Conservation (phyloP, 306 rosid species). For the Sindora glabra region DNA sequence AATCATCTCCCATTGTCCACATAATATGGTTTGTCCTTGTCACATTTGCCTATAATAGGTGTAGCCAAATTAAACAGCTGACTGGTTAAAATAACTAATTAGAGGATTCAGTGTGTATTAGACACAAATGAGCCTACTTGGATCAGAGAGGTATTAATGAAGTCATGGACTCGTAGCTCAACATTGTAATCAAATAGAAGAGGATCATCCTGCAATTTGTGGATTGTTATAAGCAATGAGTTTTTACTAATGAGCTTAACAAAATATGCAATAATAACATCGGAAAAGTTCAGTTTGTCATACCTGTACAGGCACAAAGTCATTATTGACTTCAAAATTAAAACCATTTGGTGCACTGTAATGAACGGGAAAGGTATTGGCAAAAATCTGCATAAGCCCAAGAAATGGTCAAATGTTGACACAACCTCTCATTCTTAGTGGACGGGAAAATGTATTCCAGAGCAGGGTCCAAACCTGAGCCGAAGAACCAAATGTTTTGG, state of each 20-base stretch:
- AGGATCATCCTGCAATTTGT: conserved; percentile 67
- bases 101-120: background rate
- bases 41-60: conserved; percentile 57
- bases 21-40: conserved; percentile 80
- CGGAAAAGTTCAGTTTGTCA: background rate
- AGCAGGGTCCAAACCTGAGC: conserved; percentile 45
- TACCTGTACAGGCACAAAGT: conserved; percentile 60
- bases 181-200: conserved; percentile 61
- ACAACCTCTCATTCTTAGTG: background rate
- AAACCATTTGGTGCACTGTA: conserved; percentile 67
- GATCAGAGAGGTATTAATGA: conserved; percentile 35
- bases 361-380: conserved; percentile 75
- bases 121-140: conserved; percentile 51
- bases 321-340: conserved; percentile 50
- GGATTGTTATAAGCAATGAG: conserved; percentile 5
- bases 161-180: conserved; percentile 52
- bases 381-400: conserved; percentile 48
- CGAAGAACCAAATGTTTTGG: conserved; percentile 75
- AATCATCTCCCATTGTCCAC: conserved; percentile 99
- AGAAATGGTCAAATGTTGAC: background rate
- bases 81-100: background rate
- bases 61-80: conserved; percentile 4
- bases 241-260: background rate
- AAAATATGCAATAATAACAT: conserved; percentile 6
- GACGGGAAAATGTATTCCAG: background rate